Percentiles rank a stretch among this genome's conserved stretches.
phyloP scores from a whole-genome alignment of 495 filamentous ascomycete genomes.

The Sordaria brevicollis region DNA sequence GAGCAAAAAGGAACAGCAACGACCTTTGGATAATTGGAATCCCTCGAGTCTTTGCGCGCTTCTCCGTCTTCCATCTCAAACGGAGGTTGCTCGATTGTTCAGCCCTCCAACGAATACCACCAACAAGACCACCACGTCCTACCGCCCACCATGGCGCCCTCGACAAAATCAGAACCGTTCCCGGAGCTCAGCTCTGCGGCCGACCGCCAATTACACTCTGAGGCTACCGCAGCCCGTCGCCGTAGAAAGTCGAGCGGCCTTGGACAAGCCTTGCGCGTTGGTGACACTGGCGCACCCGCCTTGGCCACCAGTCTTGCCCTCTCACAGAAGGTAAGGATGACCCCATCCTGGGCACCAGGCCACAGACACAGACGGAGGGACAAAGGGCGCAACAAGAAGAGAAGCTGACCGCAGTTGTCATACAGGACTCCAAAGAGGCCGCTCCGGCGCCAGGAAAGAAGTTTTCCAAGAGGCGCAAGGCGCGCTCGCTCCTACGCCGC shows the following conservation, averaged over 20 bases:
- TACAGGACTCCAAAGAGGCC: slow-evolving; percentile 11
- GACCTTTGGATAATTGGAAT: neutral
- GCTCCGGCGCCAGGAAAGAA: slow-evolving; percentile 22
- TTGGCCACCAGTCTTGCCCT: slow-evolving; percentile 33
- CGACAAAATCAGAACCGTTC: slow-evolving; percentile 29
- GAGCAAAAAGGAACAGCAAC: neutral
- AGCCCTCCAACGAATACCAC: neutral
- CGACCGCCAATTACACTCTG: slow-evolving; percentile 25
- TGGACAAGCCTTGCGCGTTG: slow-evolving; percentile 30
- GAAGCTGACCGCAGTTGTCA: neutral
- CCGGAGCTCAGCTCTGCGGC: slow-evolving; percentile 33
- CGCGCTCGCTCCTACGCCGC: slow-evolving; percentile 52
- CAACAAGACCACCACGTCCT: neutral
- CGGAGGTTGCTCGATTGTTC: neutral
- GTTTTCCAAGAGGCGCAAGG: slow-evolving; percentile 46
- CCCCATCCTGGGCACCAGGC: slow-evolving; percentile 1
- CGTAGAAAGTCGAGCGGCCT: slow-evolving; percentile 40
- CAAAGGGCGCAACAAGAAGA: neutral
- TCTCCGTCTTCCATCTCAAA: neutral
- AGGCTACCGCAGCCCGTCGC: slow-evolving; percentile 24
- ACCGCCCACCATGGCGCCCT: neutral
- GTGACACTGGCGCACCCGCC: slow-evolving; percentile 38
- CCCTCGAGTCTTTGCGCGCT: neutral
- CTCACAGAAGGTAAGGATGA: slow-evolving; percentile 11
- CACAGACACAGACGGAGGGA: slow-evolving; percentile 10